Base-by-base conservation (phyloP, 768 basidiomycete species). In the Rhizopogon vesiculosus region DNA sequence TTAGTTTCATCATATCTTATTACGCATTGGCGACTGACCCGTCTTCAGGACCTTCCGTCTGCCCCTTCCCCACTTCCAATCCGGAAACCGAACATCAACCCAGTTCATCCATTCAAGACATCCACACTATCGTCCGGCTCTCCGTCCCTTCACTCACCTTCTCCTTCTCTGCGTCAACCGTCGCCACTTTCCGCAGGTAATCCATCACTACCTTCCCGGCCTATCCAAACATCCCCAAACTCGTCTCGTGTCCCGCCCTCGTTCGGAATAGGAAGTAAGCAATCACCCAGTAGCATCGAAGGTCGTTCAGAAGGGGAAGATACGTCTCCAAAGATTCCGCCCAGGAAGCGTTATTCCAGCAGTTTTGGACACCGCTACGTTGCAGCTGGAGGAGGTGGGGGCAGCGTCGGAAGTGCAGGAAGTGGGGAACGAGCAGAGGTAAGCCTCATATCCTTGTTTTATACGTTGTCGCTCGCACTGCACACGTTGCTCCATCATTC, bases 321-420 rank as follows among this genome's bases (percentile, higher is more conserved):
- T 22, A 61, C 59, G 43, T 59, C 64, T 38, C 58, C 58, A 59
- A 56, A 46, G 60, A 25, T 63, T 1, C 66, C 66, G 49, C 9
- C 60, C 29, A 73, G 83, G 40, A 87, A 86, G 67, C 75, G 87
- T 7, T 92, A 90, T 71, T 87, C 86, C 44, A 89, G 86, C 60
- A 87, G 84, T 57, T 92, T 92, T 65, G 83, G 86, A 9, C 84
- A 91, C 66, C 78, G 89, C 43, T 88, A 88, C 65, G 72, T 68
- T 19, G 65, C 73, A 13, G 71, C 76, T 16, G 69, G 71, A 31
- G 74, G 73, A 16, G 72, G 59, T 19, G 71, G 63, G 6, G 63
- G 63, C 31, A 69, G 68, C 4, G 62, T 72, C 40, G 67, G 72
- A 29, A 73, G 78, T 53, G 66, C 75, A 1, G 72, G 76, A 7